Evolutionary conservation across 2,329 filamentous ascomycete species (phyloP).

Genomic region (Diaporthe sp.): DNA sequence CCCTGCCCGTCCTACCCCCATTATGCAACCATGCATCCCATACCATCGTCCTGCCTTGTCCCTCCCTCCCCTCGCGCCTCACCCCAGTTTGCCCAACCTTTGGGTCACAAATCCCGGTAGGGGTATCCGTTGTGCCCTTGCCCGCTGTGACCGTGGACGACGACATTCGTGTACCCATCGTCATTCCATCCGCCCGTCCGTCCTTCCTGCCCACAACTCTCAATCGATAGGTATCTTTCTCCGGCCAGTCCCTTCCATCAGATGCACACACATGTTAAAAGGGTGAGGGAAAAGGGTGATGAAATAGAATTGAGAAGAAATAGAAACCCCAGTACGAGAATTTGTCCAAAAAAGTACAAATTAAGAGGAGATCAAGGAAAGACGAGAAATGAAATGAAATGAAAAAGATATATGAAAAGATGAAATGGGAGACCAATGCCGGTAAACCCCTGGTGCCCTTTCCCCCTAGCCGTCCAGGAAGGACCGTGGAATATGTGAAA

Average conservation of each 20-base stretch:
- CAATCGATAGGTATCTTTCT: not conserved
- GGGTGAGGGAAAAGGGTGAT: slow-evolving; percentile 27
- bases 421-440: not conserved
- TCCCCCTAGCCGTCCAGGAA: not conserved
- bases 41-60: not conserved
- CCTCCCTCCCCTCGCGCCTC: too few species aligned
- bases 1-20: slow-evolving; percentile 7
- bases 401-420: slow-evolving; percentile 33
- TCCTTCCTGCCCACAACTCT: not conserved
- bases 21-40: slow-evolving; percentile 8
- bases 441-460: not conserved
- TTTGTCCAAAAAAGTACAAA: slow-evolving; percentile 14
- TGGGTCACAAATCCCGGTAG: not conserved
- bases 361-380: slow-evolving; percentile 27
- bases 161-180: not conserved
- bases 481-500: not conserved
- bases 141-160: not conserved
- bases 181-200: not conserved
- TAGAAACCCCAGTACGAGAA: slow-evolving; percentile 37
- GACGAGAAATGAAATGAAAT: slow-evolving; percentile 36
- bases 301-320: slow-evolving; percentile 42
- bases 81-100: not conserved
- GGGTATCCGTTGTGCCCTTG: not conserved
- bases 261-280: slow-evolving; percentile 2
- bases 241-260: not conserved